Base-by-base conservation (phyloP, 2,329 filamentous ascomycete species). In the Nemania abortiva region DNA sequence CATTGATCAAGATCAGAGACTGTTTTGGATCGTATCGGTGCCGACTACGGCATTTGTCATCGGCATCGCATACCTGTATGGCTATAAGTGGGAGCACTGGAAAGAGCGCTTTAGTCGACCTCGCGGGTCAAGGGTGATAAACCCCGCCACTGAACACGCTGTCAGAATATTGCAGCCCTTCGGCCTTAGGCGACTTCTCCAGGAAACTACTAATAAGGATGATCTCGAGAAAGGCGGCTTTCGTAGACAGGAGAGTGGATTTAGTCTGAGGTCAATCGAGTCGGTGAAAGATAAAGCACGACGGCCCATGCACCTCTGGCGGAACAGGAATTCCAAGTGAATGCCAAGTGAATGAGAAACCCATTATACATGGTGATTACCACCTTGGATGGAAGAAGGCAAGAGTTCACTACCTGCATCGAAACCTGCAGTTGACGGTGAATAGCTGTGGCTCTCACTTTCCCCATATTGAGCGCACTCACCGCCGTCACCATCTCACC, bases 1-100 rank as follows among this genome's bases (percentile, higher is more conserved):
- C 34, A 74, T 50, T 3, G 58, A 70, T 9, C 54, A 65, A 24
- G 59, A 65, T 27, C 59, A 69, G 53, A 54, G 24, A 27, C 31
- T 71, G 3, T 74, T 70, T 50, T 74, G 66, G 69, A 54, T 68
- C n/a, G 37, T 65, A n/a, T 69, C 62, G 0, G 4, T 74, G 11
- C 70, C 69, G 10, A 63, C 65, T 15, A 73, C 68, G 2, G 59
- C 66, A 10, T 39, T 68, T n/a, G 68, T 72, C 3, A 27, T 73
- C 15, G 67, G 37, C n/a, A 52, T 74, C 6, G 63, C 69, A 0
- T 73, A 69, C 52, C 52, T 73, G 2, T 72, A 74, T 39, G 69
- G 68, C 15, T 74, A 73, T n/a, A 72, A 70, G 56, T 56, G 47
- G 61, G 65, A 73, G 7, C 37, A 15, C 39, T 66, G 66, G 62